phyloP scores from a whole-genome alignment of 192 early-diverging fungal genomes.

The Backusella circina region DNA sequence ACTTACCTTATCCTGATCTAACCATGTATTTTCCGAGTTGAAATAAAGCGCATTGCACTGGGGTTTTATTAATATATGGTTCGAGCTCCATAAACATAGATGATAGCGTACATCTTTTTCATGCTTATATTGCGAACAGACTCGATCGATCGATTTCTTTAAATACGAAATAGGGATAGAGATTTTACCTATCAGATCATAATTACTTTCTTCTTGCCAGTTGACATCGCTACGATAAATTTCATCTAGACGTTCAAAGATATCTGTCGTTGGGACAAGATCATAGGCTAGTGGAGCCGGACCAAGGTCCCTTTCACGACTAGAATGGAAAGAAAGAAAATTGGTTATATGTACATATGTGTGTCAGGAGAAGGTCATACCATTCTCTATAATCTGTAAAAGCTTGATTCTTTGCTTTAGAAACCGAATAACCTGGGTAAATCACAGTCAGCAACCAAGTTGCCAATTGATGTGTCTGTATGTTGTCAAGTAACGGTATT shows the following conservation, averaged over 20 bases:
- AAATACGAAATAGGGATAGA: neutral
- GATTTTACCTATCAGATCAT: neutral
- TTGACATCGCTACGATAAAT: neutral
- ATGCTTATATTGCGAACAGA: neutral
- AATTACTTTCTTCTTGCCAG: neutral
- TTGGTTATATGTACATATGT: neutral
- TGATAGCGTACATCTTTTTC: neutral
- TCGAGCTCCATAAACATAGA: neutral
- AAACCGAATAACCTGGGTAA: constrained; percentile 3
- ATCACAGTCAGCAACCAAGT: neutral
- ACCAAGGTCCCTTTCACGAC: neutral
- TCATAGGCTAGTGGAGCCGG: constrained; percentile 2
- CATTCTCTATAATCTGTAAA: constrained; percentile 5
- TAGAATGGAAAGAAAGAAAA: neutral
- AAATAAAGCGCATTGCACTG: neutral
- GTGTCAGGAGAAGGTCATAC: neutral
- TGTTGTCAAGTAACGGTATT: neutral
- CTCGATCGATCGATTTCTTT: neutral
- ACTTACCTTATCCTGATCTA: neutral
- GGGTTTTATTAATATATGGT: neutral
- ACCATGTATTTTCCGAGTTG: neutral
- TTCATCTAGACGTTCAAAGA: constrained; percentile 1
- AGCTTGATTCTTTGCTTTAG: constrained; percentile 6
- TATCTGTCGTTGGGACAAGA: neutral
- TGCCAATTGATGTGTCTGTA: constrained; percentile 6